Evolutionary conservation across 2,329 filamentous ascomycete species (phyloP).

Genomic region (Epichloe elymi): DNA sequence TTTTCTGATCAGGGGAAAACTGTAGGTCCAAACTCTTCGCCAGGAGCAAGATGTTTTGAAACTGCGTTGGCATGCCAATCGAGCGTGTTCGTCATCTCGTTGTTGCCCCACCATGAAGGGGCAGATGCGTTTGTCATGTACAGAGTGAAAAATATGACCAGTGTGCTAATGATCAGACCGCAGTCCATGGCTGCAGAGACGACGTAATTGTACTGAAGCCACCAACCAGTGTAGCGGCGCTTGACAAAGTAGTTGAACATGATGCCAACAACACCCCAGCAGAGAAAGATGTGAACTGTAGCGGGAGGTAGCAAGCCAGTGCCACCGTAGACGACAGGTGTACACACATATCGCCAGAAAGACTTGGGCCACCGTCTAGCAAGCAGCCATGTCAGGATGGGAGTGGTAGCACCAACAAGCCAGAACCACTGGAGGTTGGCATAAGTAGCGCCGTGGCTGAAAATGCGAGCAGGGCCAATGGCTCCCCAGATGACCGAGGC

Average conservation of each 20-base stretch:
- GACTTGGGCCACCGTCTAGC: slow-evolving; percentile 49
- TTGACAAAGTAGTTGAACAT: slow-evolving; percentile 58
- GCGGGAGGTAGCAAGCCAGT: slow-evolving; percentile 53
- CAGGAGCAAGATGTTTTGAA: slow-evolving; percentile 25
- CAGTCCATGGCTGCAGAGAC: slow-evolving; percentile 58
- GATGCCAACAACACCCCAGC: slow-evolving; percentile 55
- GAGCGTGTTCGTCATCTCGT: slow-evolving; percentile 30
- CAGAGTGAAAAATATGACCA: slow-evolving; percentile 58
- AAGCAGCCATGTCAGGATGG: slow-evolving; percentile 49
- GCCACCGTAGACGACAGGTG: slow-evolving; percentile 56
- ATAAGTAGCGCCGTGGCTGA: slow-evolving; percentile 50
- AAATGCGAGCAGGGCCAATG: slow-evolving; percentile 59
- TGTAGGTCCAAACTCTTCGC: slow-evolving; percentile 38
- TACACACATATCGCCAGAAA: slow-evolving; percentile 51
- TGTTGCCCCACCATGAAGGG: slow-evolving; percentile 52
- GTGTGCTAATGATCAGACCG: slow-evolving; percentile 50
- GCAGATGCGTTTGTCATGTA: slow-evolving; percentile 42
- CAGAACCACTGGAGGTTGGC: slow-evolving; percentile 56
- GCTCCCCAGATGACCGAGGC: slow-evolving; percentile 61
- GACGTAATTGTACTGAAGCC: slow-evolving; percentile 68
- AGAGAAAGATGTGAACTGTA: slow-evolving; percentile 56
- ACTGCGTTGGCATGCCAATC: slow-evolving; percentile 33
- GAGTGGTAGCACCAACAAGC: slow-evolving; percentile 50
- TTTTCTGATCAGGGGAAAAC: slow-evolving; percentile 5
- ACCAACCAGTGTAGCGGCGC: slow-evolving; percentile 55